Evolutionary conservation across 202 grass and related monocot species (phyloP), one percentile per base, ranked within the genome.

Genomic region (Saccharum hybrid): DNA sequence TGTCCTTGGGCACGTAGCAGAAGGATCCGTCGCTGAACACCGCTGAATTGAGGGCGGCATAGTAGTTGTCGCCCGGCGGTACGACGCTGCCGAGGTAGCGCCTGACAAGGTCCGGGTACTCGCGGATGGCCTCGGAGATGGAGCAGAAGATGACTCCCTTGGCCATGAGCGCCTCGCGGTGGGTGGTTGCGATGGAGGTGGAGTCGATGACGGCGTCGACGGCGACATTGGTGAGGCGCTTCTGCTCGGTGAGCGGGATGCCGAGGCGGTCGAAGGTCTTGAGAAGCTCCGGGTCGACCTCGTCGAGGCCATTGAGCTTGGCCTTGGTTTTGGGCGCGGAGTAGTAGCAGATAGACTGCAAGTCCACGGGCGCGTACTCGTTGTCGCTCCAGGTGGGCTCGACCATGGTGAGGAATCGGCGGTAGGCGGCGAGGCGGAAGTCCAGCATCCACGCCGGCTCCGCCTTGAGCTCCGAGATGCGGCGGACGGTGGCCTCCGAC

Each of bases 101-200:
- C 68, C 38, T 91, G 30, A 98, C 67, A 3, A 95, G 81, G 36
- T 98, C 93, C 9, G 96, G 96, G 78, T 98, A 96, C 85, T 98
- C 96, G 2, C 89, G 89, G 77, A 96, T 82, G 67, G 96, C 96
- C 54, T 98, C 96, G 28, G 96, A 98, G 83, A 98, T 98, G 61
- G 96, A 98, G 75, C 96, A 98, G 73, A 98, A 98, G 51, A 98
- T 96, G 75, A 98, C 91, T 71, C 96, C 96, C 87, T 95, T 93
- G 66, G 90, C 88, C 64, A 90, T 65, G 66, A 98, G 93, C 36
- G 86, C 93, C 71, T 86, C 78, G 4, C 92, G 77, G 78, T 96
- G 93, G 8, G 96, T 98, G 51, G 96, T 98, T 48, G 91, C 93
- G 81, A 98, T 98, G 56, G 96, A 98, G 30, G 84, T 84, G 37